Conservation (phyloP, 495 filamentous ascomycete species). For the Penicillium samsonianum region DNA sequence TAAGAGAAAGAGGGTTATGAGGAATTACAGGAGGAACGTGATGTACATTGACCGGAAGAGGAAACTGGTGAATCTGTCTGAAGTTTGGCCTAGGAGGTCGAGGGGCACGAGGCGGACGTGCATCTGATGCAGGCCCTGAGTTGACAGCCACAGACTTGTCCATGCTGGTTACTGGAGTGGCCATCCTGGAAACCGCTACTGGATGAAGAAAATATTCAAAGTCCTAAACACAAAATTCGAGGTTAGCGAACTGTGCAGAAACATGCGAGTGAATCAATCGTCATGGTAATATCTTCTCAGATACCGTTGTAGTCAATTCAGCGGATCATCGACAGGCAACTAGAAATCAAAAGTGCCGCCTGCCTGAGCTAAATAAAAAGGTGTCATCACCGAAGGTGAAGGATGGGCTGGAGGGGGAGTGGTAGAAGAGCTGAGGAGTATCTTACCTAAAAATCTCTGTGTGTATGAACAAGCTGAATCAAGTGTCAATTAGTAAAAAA, state of each 20-base stretch:
- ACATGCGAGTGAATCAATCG: constrained; percentile 14
- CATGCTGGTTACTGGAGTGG: constrained; percentile 16
- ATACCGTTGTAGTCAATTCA: constrained; percentile 98
- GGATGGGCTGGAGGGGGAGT: constrained; percentile 1
- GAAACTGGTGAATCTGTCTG: constrained; percentile 70
- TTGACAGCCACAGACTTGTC: constrained; percentile 20
- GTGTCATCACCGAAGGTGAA: constrained; percentile 48
- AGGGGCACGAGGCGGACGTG: constrained; percentile 31
- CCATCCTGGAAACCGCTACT: constrained; percentile 24
- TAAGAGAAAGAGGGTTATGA: constrained; percentile 85
- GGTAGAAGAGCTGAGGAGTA: constrained; percentile 6
- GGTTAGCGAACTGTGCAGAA: constrained; percentile 27
- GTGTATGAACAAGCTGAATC: neutral
- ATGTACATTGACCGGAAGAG: constrained; percentile 74
- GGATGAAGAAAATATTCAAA: constrained; percentile 10
- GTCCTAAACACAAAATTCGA: constrained; percentile 16
- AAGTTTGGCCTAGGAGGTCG: constrained; percentile 66
- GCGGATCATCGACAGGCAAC: constrained; percentile 70
- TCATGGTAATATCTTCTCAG: constrained; percentile 61
- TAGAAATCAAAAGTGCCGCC: constrained; percentile 70
- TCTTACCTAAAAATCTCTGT: constrained; percentile 23
- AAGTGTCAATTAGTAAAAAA: constrained; percentile 4
- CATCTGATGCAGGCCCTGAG: constrained; percentile 15
- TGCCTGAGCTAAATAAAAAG: constrained; percentile 49
- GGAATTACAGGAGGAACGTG: constrained; percentile 86